Base-by-base conservation (phyloP, 2,329 filamentous ascomycete species). In the Zasmidium cellare region DNA sequence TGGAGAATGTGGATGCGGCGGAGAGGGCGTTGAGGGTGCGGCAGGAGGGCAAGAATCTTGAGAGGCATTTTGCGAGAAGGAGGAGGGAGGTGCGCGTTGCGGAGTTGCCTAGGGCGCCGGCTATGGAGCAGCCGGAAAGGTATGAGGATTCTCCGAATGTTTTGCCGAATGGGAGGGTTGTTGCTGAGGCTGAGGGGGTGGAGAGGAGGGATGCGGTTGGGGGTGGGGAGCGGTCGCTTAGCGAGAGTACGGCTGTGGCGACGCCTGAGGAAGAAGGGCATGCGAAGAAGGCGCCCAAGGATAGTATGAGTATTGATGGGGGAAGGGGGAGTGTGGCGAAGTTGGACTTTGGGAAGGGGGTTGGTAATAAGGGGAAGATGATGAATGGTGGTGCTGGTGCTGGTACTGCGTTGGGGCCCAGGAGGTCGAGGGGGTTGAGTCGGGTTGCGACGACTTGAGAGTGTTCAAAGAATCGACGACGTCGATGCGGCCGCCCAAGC, bases 1-100 rank as follows among this genome's bases (percentile, higher is more conserved):
- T 73, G 9, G 71, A 73, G 56, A 73, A 71, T 38, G 64, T 69
- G 16, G 57, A 63, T n/a, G 69, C 70, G 1, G 69, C 71, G 2
- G 56, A 69, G 9, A 53, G 64, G 7, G 69, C 71, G 1, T 53
- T 73, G 16, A 47, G 65, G 23, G 65, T 64, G 3, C 50, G 59
- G 12, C 65, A 68, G 38, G 53, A 66, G 18, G 66, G 70, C 46
- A 60, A 69, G 11, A 65, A 70, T 46, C 52, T 74, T 16, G 63
- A 72, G 16, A 60, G 60, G 48, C 56, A 70, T 18, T 72, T 72
- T 48, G 60, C 58, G 38, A 62, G 65, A 55, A 56, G 69, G 6
- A 61, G 58, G 51, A 55, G 59, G 51, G 68, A 72, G 46, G 63
- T 69, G 55, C 24, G 59, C 9, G 44, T 65, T 9, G 70, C 69